Conservation (phyloP, 2,329 filamentous ascomycete species). For the Fusarium sp. region DNA sequence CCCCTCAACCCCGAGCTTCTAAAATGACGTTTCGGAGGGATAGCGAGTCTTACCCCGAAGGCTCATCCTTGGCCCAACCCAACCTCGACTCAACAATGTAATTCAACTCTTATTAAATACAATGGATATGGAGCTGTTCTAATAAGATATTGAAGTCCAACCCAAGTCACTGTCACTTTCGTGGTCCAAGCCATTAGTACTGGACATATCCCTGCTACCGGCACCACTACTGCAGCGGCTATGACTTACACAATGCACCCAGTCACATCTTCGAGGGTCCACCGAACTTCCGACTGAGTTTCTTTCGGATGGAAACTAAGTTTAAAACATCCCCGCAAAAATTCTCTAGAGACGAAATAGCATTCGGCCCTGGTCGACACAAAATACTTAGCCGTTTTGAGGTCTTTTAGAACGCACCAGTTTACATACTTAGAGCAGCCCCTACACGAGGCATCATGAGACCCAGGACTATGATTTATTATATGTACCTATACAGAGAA, state of each 20-base stretch:
- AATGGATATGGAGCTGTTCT: not conserved
- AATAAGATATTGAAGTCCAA: not conserved
- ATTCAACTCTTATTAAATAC: not conserved
- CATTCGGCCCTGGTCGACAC: not conserved
- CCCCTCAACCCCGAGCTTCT: not conserved
- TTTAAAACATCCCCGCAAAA: not conserved
- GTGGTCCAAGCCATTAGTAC: not conserved
- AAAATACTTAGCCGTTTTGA: no score
- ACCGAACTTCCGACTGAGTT: not conserved
- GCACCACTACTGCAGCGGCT: not conserved
- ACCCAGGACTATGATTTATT: no score
- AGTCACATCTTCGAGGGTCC: not conserved
- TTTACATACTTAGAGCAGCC: not conserved
- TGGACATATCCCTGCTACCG: no score
- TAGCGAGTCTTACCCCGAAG: not conserved
- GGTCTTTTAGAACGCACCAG: no score
- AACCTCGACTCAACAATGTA: not conserved
- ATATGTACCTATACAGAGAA: no score
- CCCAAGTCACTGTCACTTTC: not conserved
- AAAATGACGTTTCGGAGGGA: not conserved
- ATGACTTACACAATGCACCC: not conserved
- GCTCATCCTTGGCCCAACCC: not conserved
- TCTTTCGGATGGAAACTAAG: not conserved
- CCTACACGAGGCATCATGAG: no score
- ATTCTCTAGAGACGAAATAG: not conserved